Evolutionary conservation across 2,329 filamentous ascomycete species (phyloP), one percentile per base, ranked within the genome.

Genomic region (Talaromyces atroroseus): DNA sequence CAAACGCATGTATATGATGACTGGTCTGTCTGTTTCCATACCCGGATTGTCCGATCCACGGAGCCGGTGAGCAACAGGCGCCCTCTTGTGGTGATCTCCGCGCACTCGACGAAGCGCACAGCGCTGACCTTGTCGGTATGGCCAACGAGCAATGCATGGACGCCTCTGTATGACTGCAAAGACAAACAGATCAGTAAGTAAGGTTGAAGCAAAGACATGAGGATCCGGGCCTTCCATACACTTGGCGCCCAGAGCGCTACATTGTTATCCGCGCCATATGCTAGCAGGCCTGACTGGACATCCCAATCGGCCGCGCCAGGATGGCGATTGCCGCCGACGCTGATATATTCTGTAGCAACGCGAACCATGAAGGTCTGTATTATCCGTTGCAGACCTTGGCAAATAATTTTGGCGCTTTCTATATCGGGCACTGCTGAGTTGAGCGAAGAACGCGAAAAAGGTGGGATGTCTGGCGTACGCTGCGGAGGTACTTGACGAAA

Each of bases 291-390:
- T 20, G 77, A 76, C 61, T 80, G 75, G 20, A 74, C 68, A 68
- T 88, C 85, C 94, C 94, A 99, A 75, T 97, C 92, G 26, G 92
- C 92, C 26, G 90, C 89, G 16, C 87, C 86, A 18, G 92, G 88
- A 66, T 97, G 90, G 65, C 92, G 82, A 72, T 97, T 99, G 48
- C 90, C 92, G 59, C 94, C 94, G 60, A 87, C 85, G 48, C 90
- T 86, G 63, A 94, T 78, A 64, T 81, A 84, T 45, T 80, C 76
- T 20, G 72, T 67, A 54, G 66, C 64, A 36, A 74, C 64, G 34
- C 67, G 70, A 54, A 70, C 69, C 73, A 75, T 75, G 63, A 61
- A 63, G 63, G 54, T 60, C 16, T 29, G 38, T 52, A 21, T 16
- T 40, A n/a, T 49, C 26, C 46, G 20, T 32, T 42, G 36, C 11